Conservation (phyloP, 1,139 yeast genomes). For the Pichia sp. region DNA sequence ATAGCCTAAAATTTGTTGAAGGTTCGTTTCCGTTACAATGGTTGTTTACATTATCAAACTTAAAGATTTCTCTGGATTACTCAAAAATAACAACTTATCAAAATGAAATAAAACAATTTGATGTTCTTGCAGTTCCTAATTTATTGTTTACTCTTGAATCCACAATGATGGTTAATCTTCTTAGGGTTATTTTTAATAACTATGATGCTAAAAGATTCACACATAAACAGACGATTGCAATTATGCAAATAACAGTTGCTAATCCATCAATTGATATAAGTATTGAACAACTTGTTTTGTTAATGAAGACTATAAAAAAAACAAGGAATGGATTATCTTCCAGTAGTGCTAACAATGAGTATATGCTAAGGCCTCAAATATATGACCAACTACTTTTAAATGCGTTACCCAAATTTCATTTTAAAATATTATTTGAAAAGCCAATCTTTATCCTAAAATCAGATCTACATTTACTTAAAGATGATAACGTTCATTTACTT, state of each 20-base stretch:
- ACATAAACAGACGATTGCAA: constrained; percentile 15
- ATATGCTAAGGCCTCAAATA: background rate
- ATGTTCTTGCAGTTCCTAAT: constrained; percentile 48
- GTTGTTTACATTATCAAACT: constrained; percentile 35
- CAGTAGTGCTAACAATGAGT: background rate
- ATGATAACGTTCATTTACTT: constrained; percentile 18
- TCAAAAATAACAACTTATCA: constrained; percentile 22
- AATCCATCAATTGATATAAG: constrained; percentile 23
- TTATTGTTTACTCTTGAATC: constrained; percentile 49
- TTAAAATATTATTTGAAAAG: constrained; percentile 24
- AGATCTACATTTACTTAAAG: constrained; percentile 18
- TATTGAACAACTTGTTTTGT: constrained; percentile 22
- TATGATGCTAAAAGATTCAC: constrained; percentile 1
- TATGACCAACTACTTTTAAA: constrained; percentile 3
- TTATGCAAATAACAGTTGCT: constrained; percentile 19
- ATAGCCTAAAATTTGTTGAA: constrained; percentile 46
- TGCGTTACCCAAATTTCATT: constrained; percentile 14
- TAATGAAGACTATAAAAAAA: constrained; percentile 13
- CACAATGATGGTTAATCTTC: constrained; percentile 35
- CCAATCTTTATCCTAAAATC: constrained; percentile 23
- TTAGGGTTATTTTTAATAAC: constrained; percentile 14
- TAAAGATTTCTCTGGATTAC: constrained; percentile 38
- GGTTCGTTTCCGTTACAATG: constrained; percentile 50
- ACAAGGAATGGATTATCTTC: background rate
- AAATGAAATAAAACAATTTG: constrained; percentile 23